These are phyloP conservation scores for Geotrichum macrosporum DNA, from an alignment of 1,139 yeast genomes.

Conservation along the genomic window DNA sequence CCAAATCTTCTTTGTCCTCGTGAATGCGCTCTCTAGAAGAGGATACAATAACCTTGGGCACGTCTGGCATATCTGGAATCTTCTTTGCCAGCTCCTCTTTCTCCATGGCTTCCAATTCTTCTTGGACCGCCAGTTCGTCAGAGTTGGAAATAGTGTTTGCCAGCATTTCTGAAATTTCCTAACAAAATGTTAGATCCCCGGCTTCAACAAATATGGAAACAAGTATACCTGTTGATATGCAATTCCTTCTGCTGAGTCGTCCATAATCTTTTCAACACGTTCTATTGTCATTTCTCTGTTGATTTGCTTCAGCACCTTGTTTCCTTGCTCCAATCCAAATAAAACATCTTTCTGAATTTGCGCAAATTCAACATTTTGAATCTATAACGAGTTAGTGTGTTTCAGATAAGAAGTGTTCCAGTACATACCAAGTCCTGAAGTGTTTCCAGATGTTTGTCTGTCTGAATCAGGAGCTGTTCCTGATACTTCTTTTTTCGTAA, in stretches of 20 bases:
- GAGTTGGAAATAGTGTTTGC: slow-evolving; percentile 46
- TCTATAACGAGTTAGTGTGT: slow-evolving; percentile 20
- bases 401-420: not conserved
- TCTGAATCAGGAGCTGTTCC: slow-evolving; percentile 58
- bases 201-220: slow-evolving; percentile 5
- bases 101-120: slow-evolving; percentile 53
- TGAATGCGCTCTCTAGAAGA: not conserved
- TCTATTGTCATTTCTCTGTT: slow-evolving; percentile 76
- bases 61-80: slow-evolving; percentile 24
- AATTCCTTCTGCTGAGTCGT: slow-evolving; percentile 77
- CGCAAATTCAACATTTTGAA: slow-evolving; percentile 71
- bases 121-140: slow-evolving; percentile 65
- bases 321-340: slow-evolving; percentile 76
- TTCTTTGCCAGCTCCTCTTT: slow-evolving; percentile 38
- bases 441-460: slow-evolving; percentile 72
- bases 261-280: slow-evolving; percentile 76
- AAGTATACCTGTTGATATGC: slow-evolving; percentile 57
- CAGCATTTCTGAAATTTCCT: slow-evolving; percentile 46
- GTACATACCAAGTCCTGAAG: slow-evolving; percentile 46
- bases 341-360: slow-evolving; percentile 80
- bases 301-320: slow-evolving; percentile 63
- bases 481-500: slow-evolving; percentile 79
- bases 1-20: not conserved
- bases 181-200: slow-evolving; percentile 9
- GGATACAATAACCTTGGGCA: slow-evolving; percentile 3